These are phyloP conservation scores for Metarhizium humberi DNA, from an alignment of 2,329 filamentous ascomycete genomes.

Conservation along the genomic window DNA sequence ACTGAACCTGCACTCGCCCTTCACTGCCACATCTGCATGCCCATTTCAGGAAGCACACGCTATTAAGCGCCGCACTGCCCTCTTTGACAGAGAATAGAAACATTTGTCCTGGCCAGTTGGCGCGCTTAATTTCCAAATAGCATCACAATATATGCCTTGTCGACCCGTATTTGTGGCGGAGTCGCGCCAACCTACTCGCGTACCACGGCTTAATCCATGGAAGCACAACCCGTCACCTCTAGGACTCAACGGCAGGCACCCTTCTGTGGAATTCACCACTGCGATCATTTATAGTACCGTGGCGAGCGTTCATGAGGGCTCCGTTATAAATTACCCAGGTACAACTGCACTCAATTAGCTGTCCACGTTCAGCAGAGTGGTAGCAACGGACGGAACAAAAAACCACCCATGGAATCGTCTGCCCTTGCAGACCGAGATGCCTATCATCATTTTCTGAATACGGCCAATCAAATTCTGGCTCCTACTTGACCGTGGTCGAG, in stretches of 20 bases:
- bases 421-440: neutral
- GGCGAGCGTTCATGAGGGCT: neutral
- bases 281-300: neutral
- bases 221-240: neutral
- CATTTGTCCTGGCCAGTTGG: neutral
- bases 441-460: neutral
- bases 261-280: too few relatives aligned
- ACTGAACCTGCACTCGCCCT: neutral
- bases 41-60: neutral
- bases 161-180: neutral
- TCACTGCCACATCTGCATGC: slow-evolving; percentile 1
- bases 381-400: neutral
- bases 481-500: neutral
- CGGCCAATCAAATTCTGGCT: neutral
- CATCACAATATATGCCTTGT: neutral
- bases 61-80: slow-evolving; percentile 1
- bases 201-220: neutral
- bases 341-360: neutral
- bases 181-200: neutral
- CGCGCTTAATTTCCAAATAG: neutral
- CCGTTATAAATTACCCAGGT: neutral
- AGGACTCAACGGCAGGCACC: too few relatives aligned
- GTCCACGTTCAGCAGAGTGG: neutral
- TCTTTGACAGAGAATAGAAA: slow-evolving; percentile 3
- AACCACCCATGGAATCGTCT: neutral